Conservation (phyloP, 331 rosid genomes). For the Acacia pycnantha region DNA sequence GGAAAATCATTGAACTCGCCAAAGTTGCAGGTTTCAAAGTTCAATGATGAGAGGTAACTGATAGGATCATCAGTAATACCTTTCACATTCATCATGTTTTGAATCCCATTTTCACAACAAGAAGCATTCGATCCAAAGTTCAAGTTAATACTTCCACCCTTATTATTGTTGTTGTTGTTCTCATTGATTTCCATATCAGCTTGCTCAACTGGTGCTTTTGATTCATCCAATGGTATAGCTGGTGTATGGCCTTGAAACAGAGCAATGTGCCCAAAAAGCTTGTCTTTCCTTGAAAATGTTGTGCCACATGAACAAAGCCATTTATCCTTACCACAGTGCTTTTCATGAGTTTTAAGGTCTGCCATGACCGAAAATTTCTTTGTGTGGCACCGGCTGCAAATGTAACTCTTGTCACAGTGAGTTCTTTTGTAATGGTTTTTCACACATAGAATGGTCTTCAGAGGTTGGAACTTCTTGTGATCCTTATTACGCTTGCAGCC, state of each 20-base stretch:
- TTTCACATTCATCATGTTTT: constrained; percentile 56
- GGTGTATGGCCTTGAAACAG: constrained; percentile 99
- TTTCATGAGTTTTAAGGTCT: constrained; percentile 97
- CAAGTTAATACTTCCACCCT: constrained; percentile 53
- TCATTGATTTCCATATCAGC: constrained; percentile 52
- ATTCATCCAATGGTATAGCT: constrained; percentile 79
- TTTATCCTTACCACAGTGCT: constrained; percentile 97
- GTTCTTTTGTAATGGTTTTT: constrained; percentile 99
- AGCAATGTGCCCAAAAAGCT: constrained; percentile 96
- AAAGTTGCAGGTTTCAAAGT: constrained; percentile 75
- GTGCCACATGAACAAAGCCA: constrained; percentile 99
- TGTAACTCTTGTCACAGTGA: constrained; percentile 96
- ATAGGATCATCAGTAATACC: constrained; percentile 70
- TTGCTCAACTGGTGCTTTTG: constrained; percentile 39
- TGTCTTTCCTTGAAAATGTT: constrained; percentile 98
- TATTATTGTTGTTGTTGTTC: background rate
- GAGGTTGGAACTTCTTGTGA: constrained; percentile 88
- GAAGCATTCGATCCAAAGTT: constrained; percentile 57
- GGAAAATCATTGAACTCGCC: constrained; percentile 83
- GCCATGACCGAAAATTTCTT: constrained; percentile 97
- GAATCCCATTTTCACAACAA: constrained; percentile 39
- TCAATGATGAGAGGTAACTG: constrained; percentile 73
- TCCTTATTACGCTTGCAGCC: constrained; percentile 99
- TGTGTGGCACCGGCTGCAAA: constrained; percentile 89
- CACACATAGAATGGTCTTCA: constrained; percentile 94